Base-by-base conservation (phyloP, 1,139 yeast genomes). In the Spathaspora sp. region DNA sequence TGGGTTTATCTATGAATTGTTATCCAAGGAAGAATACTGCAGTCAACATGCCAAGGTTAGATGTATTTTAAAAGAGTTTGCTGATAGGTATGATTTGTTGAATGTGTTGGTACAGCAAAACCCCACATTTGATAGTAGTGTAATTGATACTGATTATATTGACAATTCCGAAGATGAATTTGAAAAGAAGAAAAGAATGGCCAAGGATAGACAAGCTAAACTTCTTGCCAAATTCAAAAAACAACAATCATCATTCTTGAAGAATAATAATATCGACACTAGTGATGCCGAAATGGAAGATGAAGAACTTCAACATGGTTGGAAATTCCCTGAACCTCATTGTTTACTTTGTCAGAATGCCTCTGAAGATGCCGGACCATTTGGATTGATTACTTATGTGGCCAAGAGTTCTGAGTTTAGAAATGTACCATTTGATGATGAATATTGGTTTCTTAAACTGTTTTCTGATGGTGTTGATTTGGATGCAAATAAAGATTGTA, bases 261-360 rank as follows among this genome's bases (percentile, higher is more conserved):
- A 79, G 51, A 78, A 80, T 13, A 65, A 70, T 42, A 70, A 67
- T 1, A 65, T 64, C 40, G 69, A 63, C 10, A 51, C 54, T 20
- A 54, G 50, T n/a, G 70, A 67, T 29, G 59, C 61, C 7, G 78
- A 72, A 38, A 71, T 72, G 67, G 74, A 68, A 45, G 63, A 66
- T 20, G 43, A 51, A 23, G 65, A 57, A 2, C 56, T 52, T 4
- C 65, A 57, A 2, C 64, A 60, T 1, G 77, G 73, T 7, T 88
- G 95, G 95, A 69, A 69, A 36, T 89, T 80, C 56, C 96, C 96
- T 0, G 86, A 83, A 38, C 84, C 85, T 36, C 86, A 83, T 50
- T 93, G 99, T 61, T 85, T 91, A 37, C 74, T 93, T 26, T 93
- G 99, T 62, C 95, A 91, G 56, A 89, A 89, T 81, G 85, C 90